A percentile compares a stretch with the other conserved stretches of the same genome.
Conservation (phyloP, 805 yeast genomes). For the Ogataea nitratoaversa region DNA sequence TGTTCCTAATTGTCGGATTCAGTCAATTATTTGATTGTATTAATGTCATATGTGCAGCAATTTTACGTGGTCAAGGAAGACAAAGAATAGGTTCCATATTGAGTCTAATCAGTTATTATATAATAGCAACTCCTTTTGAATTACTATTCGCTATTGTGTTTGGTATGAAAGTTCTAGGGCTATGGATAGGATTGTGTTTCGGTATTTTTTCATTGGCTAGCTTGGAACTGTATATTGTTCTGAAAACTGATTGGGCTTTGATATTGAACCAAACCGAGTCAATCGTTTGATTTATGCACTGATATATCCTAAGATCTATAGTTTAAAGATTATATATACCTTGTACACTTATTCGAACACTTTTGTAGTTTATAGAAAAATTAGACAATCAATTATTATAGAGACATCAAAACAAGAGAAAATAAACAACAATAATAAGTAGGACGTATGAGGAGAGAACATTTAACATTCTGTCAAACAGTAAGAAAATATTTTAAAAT, state of each 20-base stretch:
- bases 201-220: constrained; percentile 39
- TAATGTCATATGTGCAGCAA: constrained; percentile 42
- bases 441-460: too few species aligned
- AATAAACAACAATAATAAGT: too few species aligned
- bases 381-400: too few species aligned
- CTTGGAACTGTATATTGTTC: constrained; percentile 38
- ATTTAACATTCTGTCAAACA: too few species aligned
- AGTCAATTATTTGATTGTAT: constrained; percentile 48
- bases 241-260: constrained; percentile 49
- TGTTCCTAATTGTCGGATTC: constrained; percentile 44
- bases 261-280: constrained; percentile 35
- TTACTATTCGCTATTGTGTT: constrained; percentile 39
- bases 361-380: too few species aligned
- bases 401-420: too few species aligned
- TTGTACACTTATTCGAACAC: too few species aligned
- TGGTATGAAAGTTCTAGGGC: constrained; percentile 37
- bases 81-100: constrained; percentile 49
- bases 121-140: constrained; percentile 47
- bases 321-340: background rate
- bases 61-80: constrained; percentile 52
- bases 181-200: constrained; percentile 45
- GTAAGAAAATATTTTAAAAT: too few species aligned
- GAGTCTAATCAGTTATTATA: constrained; percentile 43
- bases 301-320: background rate
- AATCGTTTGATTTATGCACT: constrained; percentile 4